A percentile compares a stretch with the other conserved stretches of the same genome.
Evolutionary conservation across 1,139 yeast species (phyloP).

Genomic region (Suhomyces wounanorum): DNA sequence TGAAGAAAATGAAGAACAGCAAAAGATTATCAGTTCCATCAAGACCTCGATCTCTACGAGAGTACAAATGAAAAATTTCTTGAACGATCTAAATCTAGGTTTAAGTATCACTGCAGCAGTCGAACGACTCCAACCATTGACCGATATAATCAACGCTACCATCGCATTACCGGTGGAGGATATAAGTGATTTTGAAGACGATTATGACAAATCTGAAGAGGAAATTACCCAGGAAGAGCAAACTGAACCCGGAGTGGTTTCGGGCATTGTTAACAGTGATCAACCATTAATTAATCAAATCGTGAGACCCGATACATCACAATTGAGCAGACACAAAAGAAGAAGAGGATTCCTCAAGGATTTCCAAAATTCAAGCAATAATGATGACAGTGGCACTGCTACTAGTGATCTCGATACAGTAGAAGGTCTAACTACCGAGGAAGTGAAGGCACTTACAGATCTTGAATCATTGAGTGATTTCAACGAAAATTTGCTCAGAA

Average conservation of each 20-base stretch:
- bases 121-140: constrained; percentile 57
- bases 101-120: constrained; percentile 54
- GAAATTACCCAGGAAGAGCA: constrained; percentile 5
- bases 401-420: constrained; percentile 42
- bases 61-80: constrained; percentile 50
- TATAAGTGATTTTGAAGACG: constrained; percentile 29
- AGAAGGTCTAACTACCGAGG: constrained; percentile 40
- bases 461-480: constrained; percentile 49
- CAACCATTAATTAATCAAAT: constrained; percentile 55
- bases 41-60: constrained; percentile 44
- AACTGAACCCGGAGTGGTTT: constrained; percentile 61
- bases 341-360: constrained; percentile 1
- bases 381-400: constrained; percentile 27
- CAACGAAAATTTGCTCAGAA: constrained; percentile 55
- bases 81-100: constrained; percentile 54
- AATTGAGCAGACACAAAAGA: constrained; percentile 5
- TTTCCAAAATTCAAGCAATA: not conserved
- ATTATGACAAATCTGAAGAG: constrained; percentile 14
- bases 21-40: constrained; percentile 28
- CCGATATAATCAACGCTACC: constrained; percentile 51
- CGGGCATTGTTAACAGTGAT: constrained; percentile 47
- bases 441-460: constrained; percentile 40
- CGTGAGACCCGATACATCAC: constrained; percentile 41
- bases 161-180: constrained; percentile 55
- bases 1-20: constrained; percentile 10